These are phyloP conservation scores for Apiospora marii DNA, from an alignment of 2,329 filamentous ascomycete genomes.

Conservation along the genomic window DNA sequence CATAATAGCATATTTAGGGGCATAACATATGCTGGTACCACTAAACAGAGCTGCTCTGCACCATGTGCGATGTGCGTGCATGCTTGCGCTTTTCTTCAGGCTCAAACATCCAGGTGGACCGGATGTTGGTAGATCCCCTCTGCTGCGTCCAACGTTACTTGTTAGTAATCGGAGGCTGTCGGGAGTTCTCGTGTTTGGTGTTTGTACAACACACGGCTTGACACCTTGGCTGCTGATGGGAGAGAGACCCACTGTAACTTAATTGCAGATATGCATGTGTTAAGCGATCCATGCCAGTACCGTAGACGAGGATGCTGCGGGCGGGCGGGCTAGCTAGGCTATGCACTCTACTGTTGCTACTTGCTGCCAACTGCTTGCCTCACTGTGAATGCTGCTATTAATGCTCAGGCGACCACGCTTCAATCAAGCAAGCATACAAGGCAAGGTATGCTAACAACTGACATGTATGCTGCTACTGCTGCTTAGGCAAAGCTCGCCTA, in stretches of 20 bases:
- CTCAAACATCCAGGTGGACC: neutral
- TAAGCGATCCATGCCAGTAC: neutral
- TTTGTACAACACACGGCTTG: neutral
- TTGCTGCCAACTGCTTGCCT: neutral
- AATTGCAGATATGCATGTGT: constrained; percentile 14
- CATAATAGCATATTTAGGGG: too few species aligned
- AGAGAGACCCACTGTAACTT: neutral
- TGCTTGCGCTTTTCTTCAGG: neutral
- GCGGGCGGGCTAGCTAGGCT: neutral
- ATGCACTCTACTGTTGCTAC: neutral
- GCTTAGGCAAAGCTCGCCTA: neutral
- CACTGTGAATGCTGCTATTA: neutral
- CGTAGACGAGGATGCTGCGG: neutral
- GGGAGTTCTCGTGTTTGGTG: neutral
- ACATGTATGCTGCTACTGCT: neutral
- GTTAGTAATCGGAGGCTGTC: neutral
- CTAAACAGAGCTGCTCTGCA: too few species aligned
- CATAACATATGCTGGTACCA: too few species aligned
- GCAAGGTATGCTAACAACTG: neutral
- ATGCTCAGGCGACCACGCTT: neutral
- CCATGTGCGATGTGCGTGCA: neutral
- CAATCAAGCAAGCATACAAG: neutral
- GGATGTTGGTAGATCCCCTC: neutral
- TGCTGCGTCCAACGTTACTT: neutral
- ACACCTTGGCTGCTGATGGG: too few species aligned